Conservation (phyloP, 176 grass and related monocot genomes). For the Urochloa ruziziensis region DNA sequence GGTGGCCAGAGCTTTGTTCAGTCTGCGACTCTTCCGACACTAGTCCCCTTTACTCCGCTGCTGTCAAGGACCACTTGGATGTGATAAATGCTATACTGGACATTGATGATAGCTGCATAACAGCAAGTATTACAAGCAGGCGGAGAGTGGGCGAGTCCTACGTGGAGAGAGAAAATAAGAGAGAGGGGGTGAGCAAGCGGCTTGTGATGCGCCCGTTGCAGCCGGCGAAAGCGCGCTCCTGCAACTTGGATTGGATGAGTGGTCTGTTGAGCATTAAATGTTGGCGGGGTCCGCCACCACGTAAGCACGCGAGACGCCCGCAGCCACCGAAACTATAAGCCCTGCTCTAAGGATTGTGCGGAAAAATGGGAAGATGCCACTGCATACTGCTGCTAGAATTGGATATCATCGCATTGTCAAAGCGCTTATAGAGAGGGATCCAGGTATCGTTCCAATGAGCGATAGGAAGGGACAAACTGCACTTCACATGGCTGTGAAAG, state of each 20-base stretch:
- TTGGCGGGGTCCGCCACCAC: no score
- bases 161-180: no score
- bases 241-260: no score
- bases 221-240: no score
- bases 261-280: no score
- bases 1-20: slow-evolving; percentile 70
- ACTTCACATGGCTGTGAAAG: slow-evolving; percentile 99
- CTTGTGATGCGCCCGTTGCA: no score
- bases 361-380: slow-evolving; percentile 86
- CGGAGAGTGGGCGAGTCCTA: no score
- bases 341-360: slow-evolving; percentile 85
- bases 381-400: slow-evolving; percentile 80
- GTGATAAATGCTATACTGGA: slow-evolving; percentile 86
- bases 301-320: no score
- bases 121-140: no score
- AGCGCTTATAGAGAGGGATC: slow-evolving; percentile 73
- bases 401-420: slow-evolving; percentile 80
- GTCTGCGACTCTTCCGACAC: slow-evolving; percentile 79
- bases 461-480: slow-evolving; percentile 97
- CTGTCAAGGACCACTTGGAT: slow-evolving; percentile 83
- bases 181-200: no score
- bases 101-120: slow-evolving; percentile 47
- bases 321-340: no score
- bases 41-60: slow-evolving; percentile 88
- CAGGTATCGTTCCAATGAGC: slow-evolving; percentile 67